Evolutionary conservation across 2,329 filamentous ascomycete species (phyloP).

Genomic region (Thelonectria blattea): DNA sequence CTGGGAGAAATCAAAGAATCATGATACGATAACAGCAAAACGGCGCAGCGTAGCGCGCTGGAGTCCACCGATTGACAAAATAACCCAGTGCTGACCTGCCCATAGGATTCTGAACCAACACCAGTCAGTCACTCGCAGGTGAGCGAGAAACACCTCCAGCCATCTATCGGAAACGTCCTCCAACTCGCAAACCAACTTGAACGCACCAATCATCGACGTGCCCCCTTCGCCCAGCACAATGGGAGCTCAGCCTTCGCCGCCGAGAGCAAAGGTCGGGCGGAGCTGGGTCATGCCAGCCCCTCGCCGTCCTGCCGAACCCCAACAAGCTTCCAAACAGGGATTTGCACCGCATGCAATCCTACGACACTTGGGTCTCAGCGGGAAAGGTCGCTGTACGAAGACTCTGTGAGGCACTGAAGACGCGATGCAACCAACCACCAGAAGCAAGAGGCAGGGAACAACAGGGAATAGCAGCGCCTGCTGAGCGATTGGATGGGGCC

Average conservation of each 20-base stretch:
- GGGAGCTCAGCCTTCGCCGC: background rate
- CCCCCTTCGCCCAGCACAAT: background rate
- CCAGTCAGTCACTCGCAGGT: background rate
- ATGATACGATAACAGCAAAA: conserved; percentile 7
- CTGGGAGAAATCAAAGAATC: background rate
- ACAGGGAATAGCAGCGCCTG: background rate
- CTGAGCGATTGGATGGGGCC: conserved; percentile 3
- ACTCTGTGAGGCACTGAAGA: conserved; percentile 2
- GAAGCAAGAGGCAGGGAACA: conserved; percentile 8
- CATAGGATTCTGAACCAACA: background rate
- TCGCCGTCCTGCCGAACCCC: conserved; percentile 11
- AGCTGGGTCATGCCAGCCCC: conserved; percentile 1
- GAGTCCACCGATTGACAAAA: background rate
- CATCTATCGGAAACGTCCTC: background rate
- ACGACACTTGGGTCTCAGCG: conserved; percentile 12
- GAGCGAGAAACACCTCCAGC: background rate
- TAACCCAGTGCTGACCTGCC: background rate
- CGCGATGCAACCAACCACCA: conserved; percentile 19
- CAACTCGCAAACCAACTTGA: background rate
- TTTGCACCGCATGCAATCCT: conserved; percentile 12
- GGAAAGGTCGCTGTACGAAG: background rate
- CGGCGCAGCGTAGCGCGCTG: background rate
- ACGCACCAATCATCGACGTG: background rate
- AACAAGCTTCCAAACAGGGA: conserved; percentile 10
- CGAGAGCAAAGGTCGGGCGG: background rate